Conservation (phyloP, 306 rosid species). For the Leucaena leucocephala region DNA sequence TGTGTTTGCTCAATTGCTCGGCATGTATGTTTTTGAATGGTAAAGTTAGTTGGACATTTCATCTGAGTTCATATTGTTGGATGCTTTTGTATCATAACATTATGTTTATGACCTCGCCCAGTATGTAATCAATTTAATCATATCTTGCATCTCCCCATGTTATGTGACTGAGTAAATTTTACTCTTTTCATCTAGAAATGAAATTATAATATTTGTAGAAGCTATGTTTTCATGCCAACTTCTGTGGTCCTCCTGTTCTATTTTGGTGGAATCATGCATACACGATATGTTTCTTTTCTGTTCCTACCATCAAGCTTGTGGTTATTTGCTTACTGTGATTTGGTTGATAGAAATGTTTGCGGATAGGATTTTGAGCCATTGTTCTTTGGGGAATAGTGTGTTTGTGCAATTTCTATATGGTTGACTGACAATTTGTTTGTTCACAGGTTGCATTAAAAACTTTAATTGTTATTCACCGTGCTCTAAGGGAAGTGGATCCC, state of each 20-base stretch:
- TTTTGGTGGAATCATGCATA: constrained; percentile 6
- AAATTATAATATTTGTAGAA: constrained; percentile 4
- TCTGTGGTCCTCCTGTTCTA: constrained; percentile 7
- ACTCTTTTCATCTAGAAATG: constrained; percentile 7
- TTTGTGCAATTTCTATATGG: constrained; percentile 27
- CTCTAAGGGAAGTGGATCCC: constrained; percentile 98
- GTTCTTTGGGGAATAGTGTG: constrained; percentile 12
- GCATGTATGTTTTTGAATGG: constrained; percentile 11
- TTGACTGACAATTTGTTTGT: constrained; percentile 40
- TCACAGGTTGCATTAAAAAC: constrained; percentile 93
- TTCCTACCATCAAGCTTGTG: background rate
- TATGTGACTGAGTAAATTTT: background rate
- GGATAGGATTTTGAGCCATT: background rate
- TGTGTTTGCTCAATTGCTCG: background rate
- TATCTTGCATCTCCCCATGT: constrained; percentile 1
- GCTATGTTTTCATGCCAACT: constrained; percentile 1
- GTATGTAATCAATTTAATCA: background rate
- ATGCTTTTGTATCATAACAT: constrained; percentile 22
- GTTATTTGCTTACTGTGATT: background rate
- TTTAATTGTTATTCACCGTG: constrained; percentile 93
- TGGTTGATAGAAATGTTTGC: background rate
- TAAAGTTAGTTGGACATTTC: constrained; percentile 12
- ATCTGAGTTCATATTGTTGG: constrained; percentile 9
- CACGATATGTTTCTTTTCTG: background rate
- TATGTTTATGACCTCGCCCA: constrained; percentile 24